Evolutionary conservation across 306 rosid genomes (phyloP).

Genomic region (Quillaja saponaria): DNA sequence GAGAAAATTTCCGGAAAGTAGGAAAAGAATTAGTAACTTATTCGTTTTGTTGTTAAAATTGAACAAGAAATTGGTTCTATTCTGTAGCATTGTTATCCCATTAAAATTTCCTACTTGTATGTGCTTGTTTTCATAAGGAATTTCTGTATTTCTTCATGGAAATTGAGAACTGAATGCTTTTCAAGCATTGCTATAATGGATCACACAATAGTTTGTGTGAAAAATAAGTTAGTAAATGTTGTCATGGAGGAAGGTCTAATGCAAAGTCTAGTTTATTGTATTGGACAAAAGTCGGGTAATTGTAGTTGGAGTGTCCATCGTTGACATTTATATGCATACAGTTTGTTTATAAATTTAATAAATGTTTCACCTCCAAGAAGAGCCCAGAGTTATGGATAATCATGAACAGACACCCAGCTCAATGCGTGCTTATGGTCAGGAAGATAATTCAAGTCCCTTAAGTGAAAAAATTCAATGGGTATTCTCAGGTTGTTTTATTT

Average conservation of each 20-base stretch:
- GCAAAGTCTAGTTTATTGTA: not conserved
- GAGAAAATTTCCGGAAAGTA: not conserved
- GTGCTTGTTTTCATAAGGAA: not conserved
- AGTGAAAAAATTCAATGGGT: no score
- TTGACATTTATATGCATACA: no score
- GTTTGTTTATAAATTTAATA: no score
- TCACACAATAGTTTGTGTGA: not conserved
- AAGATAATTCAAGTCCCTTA: no score
- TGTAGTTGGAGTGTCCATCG: not conserved
- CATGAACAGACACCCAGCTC: no score
- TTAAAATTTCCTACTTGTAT: no score
- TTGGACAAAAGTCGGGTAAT: not conserved
- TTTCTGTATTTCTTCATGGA: not conserved
- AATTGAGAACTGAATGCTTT: not conserved
- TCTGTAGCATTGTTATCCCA: not conserved
- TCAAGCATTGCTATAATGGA: not conserved
- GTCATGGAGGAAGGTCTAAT: not conserved
- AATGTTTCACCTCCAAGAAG: no score
- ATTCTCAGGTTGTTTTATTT: no score
- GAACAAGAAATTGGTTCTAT: not conserved
- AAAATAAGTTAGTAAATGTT: not conserved
- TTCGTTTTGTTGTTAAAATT: no score
- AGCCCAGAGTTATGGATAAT: no score
- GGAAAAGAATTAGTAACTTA: not conserved
- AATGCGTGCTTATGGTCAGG: no score